A percentile compares a stretch with the other conserved stretches of the same genome.
These are phyloP conservation scores for Croton laevigatus DNA, from an alignment of 441 rosid genomes.

Conservation along the genomic window DNA sequence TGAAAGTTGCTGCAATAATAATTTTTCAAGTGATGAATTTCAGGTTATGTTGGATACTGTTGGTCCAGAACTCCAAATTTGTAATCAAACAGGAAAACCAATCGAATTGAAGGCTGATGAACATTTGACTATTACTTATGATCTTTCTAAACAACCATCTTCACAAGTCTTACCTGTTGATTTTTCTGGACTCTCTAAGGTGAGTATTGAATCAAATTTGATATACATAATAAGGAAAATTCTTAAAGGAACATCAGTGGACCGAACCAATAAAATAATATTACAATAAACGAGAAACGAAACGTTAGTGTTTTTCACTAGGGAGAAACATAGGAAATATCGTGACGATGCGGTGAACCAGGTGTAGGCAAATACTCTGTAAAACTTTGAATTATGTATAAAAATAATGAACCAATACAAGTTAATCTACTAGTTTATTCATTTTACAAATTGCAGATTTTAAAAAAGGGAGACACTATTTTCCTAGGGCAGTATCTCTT, in stretches of 20 bases:
- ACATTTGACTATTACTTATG: slow-evolving; percentile 1
- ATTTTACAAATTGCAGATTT: slow-evolving; percentile 6
- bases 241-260: no score
- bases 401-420: neutral
- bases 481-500: slow-evolving; percentile 19
- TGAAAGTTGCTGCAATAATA: neutral
- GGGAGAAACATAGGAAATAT: no score
- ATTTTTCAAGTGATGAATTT: neutral
- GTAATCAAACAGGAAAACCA: slow-evolving; percentile 1
- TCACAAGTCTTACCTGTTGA: slow-evolving; percentile 10
- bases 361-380: no score
- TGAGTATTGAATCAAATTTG: neutral
- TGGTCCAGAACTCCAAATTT: slow-evolving; percentile 11
- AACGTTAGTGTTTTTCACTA: no score
- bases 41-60: slow-evolving; percentile 20
- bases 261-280: no score
- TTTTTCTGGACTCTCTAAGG: slow-evolving; percentile 9
- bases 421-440: neutral
- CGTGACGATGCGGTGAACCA: no score
- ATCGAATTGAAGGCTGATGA: slow-evolving; percentile 11
- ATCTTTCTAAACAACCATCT: slow-evolving; percentile 11
- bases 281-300: no score
- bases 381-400: no score
- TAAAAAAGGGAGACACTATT: slow-evolving; percentile 12
- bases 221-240: no score